Conservation (phyloP, 768 basidiomycete species). For the Suillus decipiens region DNA sequence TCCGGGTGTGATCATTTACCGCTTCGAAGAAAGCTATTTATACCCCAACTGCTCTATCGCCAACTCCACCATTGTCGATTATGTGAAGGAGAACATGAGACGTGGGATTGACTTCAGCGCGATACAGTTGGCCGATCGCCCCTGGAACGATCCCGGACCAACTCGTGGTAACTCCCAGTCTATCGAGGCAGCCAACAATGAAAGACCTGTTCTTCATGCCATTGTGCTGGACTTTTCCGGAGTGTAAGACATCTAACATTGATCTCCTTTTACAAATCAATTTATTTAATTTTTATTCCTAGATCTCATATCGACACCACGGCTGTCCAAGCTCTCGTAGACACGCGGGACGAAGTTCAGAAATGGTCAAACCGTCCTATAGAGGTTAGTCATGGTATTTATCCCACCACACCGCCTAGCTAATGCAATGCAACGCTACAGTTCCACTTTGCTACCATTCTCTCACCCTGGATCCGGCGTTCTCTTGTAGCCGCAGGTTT, state of each 20-base stretch:
- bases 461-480: slow-evolving; percentile 93
- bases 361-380: slow-evolving; percentile 78
- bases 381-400: slow-evolving; percentile 47
- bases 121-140: slow-evolving; percentile 66
- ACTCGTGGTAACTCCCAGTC: slow-evolving; percentile 43
- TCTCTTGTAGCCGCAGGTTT: slow-evolving; percentile 90
- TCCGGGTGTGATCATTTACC: slow-evolving; percentile 89
- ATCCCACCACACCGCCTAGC: not conserved
- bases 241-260: slow-evolving; percentile 50
- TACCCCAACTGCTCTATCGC: slow-evolving; percentile 75
- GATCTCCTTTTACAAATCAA: not conserved
- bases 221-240: slow-evolving; percentile 90
- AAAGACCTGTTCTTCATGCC: slow-evolving; percentile 73
- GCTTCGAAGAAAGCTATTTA: slow-evolving; percentile 87
- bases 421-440: slow-evolving; percentile 31
- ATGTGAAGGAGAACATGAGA: slow-evolving; percentile 76
- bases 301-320: slow-evolving; percentile 92
- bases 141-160: slow-evolving; percentile 95
- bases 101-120: slow-evolving; percentile 72
- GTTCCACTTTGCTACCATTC: slow-evolving; percentile 93
- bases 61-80: slow-evolving; percentile 75
- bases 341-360: slow-evolving; percentile 86
- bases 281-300: slow-evolving; percentile 11
- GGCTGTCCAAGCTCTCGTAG: slow-evolving; percentile 86
- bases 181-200: slow-evolving; percentile 51